phyloP scores from a whole-genome alignment of 2,329 filamentous ascomycete genomes.

The Colletotrichum tropicicola region DNA sequence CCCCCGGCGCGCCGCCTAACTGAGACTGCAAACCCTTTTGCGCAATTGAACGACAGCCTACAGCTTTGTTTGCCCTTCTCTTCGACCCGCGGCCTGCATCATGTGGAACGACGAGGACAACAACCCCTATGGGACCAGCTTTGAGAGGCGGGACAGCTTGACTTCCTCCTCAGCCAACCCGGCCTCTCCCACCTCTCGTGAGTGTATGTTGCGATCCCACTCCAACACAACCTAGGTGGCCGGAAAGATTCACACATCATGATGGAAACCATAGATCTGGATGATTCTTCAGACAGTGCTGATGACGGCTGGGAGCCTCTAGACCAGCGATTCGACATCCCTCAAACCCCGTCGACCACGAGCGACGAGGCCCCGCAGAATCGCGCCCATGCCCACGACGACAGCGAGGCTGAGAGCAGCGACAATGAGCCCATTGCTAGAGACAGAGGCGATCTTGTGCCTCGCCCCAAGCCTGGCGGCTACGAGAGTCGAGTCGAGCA shows the following conservation, averaged over 20 bases:
- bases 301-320: constrained; percentile 53
- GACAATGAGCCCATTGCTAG: constrained; percentile 52
- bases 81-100: constrained; percentile 35
- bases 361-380: constrained; percentile 71
- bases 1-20: constrained; percentile 17
- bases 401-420: constrained; percentile 56
- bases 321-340: constrained; percentile 70
- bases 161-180: constrained; percentile 74
- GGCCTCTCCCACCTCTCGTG: constrained; percentile 65
- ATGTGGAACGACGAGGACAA: constrained; percentile 99
- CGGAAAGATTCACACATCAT: constrained; percentile 40
- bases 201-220: constrained; percentile 44
- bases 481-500: constrained; percentile 98
- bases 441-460: constrained; percentile 51
- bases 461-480: constrained; percentile 79
- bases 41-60: constrained; percentile 8
- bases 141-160: constrained; percentile 85
- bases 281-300: constrained; percentile 47
- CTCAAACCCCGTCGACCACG: constrained; percentile 76
- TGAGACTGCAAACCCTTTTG: constrained; percentile 23
- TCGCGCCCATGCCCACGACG: constrained; percentile 42
- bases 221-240: neutral
- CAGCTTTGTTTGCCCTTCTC: constrained; percentile 12
- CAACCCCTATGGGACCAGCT: constrained; percentile 92
- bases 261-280: constrained; percentile 48